Conservation (phyloP, 2,329 filamentous ascomycete species). For the Chrysoporthe puriensis region DNA sequence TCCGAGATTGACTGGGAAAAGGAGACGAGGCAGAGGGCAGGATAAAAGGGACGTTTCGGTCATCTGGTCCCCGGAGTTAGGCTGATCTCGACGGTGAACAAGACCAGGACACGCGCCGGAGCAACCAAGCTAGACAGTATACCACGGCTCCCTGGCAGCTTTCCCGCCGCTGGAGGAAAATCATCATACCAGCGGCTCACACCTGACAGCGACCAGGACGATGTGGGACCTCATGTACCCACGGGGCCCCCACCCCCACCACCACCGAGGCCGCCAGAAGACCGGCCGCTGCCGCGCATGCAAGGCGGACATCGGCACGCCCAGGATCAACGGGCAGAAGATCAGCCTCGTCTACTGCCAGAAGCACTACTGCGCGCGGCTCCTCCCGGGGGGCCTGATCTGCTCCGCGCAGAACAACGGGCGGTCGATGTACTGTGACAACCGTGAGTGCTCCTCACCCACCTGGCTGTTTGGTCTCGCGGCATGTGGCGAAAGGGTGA, state of each 20-base stretch:
- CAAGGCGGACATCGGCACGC: slow-evolving; percentile 16
- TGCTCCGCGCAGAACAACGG: slow-evolving; percentile 26
- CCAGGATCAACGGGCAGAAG: slow-evolving; percentile 17
- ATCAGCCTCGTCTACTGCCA: slow-evolving; percentile 25
- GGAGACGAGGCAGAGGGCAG: not conserved
- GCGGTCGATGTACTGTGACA: slow-evolving; percentile 23
- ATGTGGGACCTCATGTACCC: slow-evolving; percentile 29
- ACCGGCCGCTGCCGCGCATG: slow-evolving; percentile 23
- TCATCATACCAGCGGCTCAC: too few species aligned
- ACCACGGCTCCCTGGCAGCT: too few species aligned
- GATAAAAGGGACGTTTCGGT: not conserved
- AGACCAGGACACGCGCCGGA: too few species aligned
- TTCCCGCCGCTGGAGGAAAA: too few species aligned
- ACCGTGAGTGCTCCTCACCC: slow-evolving; percentile 11
- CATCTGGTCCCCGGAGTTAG: too few species aligned
- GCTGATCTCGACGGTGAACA: too few species aligned
- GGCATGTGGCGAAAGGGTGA: not conserved
- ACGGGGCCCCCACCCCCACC: slow-evolving; percentile 9
- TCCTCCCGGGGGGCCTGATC: slow-evolving; percentile 8
- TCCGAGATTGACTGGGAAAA: too few species aligned
- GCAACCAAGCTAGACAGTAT: too few species aligned
- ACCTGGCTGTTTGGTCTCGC: not conserved
- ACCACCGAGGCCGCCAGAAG: slow-evolving; percentile 2
- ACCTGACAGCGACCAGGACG: not conserved
- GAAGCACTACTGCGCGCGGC: slow-evolving; percentile 23